Evolutionary conservation across 345 rosid genomes (phyloP), one percentile per base, ranked within the genome.

Genomic region (Microthlaspi erraticum): DNA sequence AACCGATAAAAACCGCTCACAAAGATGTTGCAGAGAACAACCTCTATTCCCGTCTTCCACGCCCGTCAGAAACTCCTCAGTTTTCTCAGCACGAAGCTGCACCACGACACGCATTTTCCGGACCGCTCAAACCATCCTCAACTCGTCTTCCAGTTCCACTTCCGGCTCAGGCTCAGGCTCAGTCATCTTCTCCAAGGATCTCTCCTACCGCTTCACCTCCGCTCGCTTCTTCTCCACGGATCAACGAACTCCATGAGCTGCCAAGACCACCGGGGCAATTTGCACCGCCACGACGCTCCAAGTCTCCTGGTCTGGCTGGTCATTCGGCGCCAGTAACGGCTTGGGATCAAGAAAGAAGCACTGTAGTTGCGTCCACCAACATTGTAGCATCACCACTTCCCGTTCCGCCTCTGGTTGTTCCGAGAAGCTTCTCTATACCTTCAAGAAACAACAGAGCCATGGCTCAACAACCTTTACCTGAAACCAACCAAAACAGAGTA

Each of bases 171-270:
- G 69, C 14, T 4, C 78, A 44, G 11, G 45, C 53, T 80, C 83
- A 77, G 58, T 66, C 81, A 63, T 77, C 91, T 73, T 78, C 97
- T 72, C 92, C 94, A 55, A 82, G 79, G 79, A 78, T 77, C 54
- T 92, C 96, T 51, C 97, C 97, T 13, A 78, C 78, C 41, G 87
- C 94, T 39, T 95, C 97, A 58, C 99, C 99, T 31, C 98, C 99
- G 68, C 32, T 84, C 71, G 50, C 86, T 46, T 75, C 91, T 88
- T 89, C 98, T 51, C 98, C 96, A 38, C 85, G 86, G 65, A 83
- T 88, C 77, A 88, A 84, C 41, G 98, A 95, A 78, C 97, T 95
- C 51, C 99, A 95, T 64, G 92, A 88, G 77, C 99, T 95, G 76
- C 98, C 98, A 10, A 80, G 93, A 82, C 98, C 99, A 19, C 98